Conservation (phyloP, 257 asterid genomes). For the Agastache rugosa region DNA sequence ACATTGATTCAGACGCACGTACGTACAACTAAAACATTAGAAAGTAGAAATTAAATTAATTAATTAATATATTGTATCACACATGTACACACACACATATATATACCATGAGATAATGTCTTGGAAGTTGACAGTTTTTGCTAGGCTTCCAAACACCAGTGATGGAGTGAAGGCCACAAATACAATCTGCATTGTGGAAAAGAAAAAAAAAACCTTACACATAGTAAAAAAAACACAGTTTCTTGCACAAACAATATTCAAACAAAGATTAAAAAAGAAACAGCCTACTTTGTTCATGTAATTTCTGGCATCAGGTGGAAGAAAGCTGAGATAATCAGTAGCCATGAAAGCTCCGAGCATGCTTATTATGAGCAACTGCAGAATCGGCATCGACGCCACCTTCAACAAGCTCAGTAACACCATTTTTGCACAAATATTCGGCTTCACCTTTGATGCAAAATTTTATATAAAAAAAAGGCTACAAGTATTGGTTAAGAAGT, state of each 20-base stretch:
- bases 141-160: conserved; percentile 67
- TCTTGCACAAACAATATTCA: too few species aligned
- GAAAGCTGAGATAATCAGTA: conserved; percentile 71
- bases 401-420: conserved; percentile 70
- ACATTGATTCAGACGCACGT: too few species aligned
- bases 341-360: conserved; percentile 86
- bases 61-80: too few species aligned
- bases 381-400: conserved; percentile 95
- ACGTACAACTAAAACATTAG: too few species aligned
- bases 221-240: not conserved
- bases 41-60: too few species aligned
- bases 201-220: too few species aligned
- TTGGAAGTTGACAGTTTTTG: conserved; percentile 62
- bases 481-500: too few species aligned
- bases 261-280: too few species aligned
- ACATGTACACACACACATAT: too few species aligned
- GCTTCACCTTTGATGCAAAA: too few species aligned
- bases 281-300: conserved; percentile 70
- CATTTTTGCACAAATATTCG: too few species aligned
- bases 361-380: conserved; percentile 78
- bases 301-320: conserved; percentile 72
- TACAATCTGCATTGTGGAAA: conserved; percentile 65
- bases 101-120: conserved; percentile 77
- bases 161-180: conserved; percentile 74
- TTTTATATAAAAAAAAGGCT: too few species aligned